Base-by-base conservation (phyloP, 2,329 filamentous ascomycete genomes). In the Trichoderma sp. region DNA sequence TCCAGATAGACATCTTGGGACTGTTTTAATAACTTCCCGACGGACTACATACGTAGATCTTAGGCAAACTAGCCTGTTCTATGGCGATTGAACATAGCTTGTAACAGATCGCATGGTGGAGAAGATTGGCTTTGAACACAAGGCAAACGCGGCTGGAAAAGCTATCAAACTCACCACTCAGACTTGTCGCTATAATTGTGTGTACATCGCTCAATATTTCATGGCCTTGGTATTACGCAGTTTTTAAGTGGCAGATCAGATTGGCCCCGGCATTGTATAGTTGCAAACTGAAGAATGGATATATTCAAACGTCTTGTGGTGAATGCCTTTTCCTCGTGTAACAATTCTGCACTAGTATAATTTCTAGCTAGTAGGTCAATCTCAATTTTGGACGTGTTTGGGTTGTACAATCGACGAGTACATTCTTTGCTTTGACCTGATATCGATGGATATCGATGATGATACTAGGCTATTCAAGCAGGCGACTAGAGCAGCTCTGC, bases 291-390 rank as follows among this genome's bases (percentile, higher is more conserved):
- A 34, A 34, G 32, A 13, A 13, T 30, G 32, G 2, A 34, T 4
- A 13, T 34, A 34, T 3, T 32, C 10, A 3, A 32, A 2, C 4
- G 11, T 13, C 32, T 13, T 34, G 2, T 34, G 32, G 32, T 11
- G 13, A 39, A 39, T 39, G 14, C 16, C 14, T 39, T 16, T 4
- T 5, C 4, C 1, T 39, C 37, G 3, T 14, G 5, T 16, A 6
- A 6, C 13, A 39, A 18, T 18, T 8, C 18, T 18, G 6, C 39
- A 2, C 5, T n/a, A n/a, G 2, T 39, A 8, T n/a, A 6, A n/a
- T 43, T 18, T n/a, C 0, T 6, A 8, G 2, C 18, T 8, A n/a
- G 4, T n/a, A 7, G 3, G 3, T 2, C 4, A 18, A n/a, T 6
- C 16, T 8, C 16, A 4, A 43, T 18, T 3, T 43, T 3, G 39